These are phyloP conservation scores for Blastomyces emzantsi DNA, from an alignment of 2,329 filamentous ascomycete genomes.

Conservation along the genomic window DNA sequence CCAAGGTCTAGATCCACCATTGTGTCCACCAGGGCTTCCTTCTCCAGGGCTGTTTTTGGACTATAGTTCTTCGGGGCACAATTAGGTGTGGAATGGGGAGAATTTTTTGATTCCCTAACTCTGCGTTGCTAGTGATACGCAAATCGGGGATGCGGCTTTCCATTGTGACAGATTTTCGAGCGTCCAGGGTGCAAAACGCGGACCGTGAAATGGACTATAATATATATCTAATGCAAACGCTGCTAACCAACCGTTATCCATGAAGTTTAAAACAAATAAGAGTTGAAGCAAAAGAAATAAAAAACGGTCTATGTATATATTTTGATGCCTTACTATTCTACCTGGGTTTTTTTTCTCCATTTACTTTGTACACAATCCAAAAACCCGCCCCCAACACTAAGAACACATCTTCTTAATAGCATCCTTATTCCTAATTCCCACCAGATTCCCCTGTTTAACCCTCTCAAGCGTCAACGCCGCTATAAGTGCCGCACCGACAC, in stretches of 20 bases:
- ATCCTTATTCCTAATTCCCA: constrained; percentile 47
- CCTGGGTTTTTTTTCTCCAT: background rate
- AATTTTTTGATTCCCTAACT: background rate
- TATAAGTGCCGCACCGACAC: constrained; percentile 94
- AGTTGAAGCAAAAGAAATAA: background rate
- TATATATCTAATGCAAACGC: background rate
- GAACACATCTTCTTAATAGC: constrained; percentile 13
- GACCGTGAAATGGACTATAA: too few relatives aligned
- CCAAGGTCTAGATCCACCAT: background rate
- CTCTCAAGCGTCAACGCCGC: constrained; percentile 61
- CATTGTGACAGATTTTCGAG: too few relatives aligned
- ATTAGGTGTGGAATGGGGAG: background rate
- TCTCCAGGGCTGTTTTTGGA: background rate
- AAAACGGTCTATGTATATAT: background rate
- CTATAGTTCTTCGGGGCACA: background rate
- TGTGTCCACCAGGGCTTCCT: background rate
- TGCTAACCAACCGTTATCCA: background rate
- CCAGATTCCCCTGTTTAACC: constrained; percentile 50
- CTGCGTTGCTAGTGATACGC: background rate
- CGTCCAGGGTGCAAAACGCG: too few relatives aligned
- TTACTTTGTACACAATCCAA: background rate
- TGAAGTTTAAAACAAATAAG: background rate
- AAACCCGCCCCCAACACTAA: background rate
- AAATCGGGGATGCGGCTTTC: too few relatives aligned
- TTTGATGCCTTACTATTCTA: background rate